phyloP scores from a whole-genome alignment of 495 filamentous ascomycete genomes.

The Polyplosphaeria fusca region DNA sequence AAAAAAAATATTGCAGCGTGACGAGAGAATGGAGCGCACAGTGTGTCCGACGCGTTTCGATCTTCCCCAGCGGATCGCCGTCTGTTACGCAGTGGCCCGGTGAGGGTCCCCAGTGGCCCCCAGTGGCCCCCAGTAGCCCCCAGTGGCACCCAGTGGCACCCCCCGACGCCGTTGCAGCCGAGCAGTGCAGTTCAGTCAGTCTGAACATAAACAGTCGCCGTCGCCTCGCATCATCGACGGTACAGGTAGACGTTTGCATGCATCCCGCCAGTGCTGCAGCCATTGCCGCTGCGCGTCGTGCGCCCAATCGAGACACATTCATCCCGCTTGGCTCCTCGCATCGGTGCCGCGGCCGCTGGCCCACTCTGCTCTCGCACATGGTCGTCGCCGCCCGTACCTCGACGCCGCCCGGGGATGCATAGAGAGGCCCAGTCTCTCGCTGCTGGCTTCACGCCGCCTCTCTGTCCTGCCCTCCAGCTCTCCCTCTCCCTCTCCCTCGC shows the following conservation, averaged over 20 bases:
- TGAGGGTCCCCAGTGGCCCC: too few species aligned
- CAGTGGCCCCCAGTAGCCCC: too few species aligned
- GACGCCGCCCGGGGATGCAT: slow-evolving; percentile 20
- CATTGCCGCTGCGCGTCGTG: slow-evolving; percentile 20
- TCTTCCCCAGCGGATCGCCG: too few species aligned
- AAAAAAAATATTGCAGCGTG: background rate
- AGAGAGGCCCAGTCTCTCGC: background rate
- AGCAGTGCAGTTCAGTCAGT: background rate
- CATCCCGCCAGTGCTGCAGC: slow-evolving; percentile 25
- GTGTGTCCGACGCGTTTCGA: too few species aligned
- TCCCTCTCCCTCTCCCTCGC: slow-evolving; percentile 2
- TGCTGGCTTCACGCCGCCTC: slow-evolving; percentile 16
- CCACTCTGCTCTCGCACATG: background rate
- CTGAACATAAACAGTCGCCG: background rate
- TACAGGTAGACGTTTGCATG: background rate
- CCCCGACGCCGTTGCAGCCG: background rate
- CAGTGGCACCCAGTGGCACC: too few species aligned
- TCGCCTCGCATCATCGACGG: slow-evolving; percentile 2
- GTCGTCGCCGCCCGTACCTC: slow-evolving; percentile 21
- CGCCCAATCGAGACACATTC: slow-evolving; percentile 5
- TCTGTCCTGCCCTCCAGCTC: background rate
- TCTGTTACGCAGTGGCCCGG: too few species aligned
- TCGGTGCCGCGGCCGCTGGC: background rate
- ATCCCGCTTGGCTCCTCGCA: slow-evolving; percentile 19
- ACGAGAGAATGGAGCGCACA: too few species aligned